Conservation (phyloP, 805 yeast species). For the Yarrowia sp. region DNA sequence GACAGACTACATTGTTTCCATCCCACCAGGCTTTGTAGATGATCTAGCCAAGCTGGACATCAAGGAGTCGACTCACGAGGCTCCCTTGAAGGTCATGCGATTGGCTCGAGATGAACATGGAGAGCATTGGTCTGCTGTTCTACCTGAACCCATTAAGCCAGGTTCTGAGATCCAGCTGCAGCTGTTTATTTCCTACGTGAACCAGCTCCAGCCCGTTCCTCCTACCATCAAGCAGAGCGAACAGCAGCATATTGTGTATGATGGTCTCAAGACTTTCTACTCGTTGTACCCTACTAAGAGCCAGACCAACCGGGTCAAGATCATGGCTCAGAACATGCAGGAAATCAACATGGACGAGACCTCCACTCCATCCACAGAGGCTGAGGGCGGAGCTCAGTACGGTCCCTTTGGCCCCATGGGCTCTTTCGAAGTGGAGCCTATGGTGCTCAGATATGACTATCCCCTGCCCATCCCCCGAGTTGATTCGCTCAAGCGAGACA, state of each 20-base stretch:
- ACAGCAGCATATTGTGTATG: conserved; percentile 55
- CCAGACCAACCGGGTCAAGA: conserved; percentile 30
- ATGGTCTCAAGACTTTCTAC: conserved; percentile 53
- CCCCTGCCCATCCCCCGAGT: conserved; percentile 63
- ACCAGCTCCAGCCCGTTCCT: conserved; percentile 59
- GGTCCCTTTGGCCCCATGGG: conserved; percentile 51
- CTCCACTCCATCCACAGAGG: background rate
- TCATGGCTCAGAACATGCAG: conserved; percentile 22
- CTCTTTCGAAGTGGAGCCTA: conserved; percentile 48
- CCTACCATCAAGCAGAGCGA: conserved; percentile 55
- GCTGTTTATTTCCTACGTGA: conserved; percentile 49
- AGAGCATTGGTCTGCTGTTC: conserved; percentile 47
- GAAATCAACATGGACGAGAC: conserved; percentile 2
- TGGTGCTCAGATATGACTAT: conserved; percentile 60
- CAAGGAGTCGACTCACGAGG: conserved; percentile 35
- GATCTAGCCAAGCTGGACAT: conserved; percentile 49
- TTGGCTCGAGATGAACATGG: conserved; percentile 33
- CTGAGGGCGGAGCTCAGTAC: conserved; percentile 41
- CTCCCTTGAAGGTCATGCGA: conserved; percentile 34
- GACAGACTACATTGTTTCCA: conserved; percentile 53
- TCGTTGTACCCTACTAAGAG: conserved; percentile 57
- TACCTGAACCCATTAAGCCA: conserved; percentile 69
- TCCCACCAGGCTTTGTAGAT: conserved; percentile 48
- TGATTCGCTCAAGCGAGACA: conserved; percentile 59
- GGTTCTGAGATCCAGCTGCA: conserved; percentile 50